Base-by-base conservation (phyloP, 768 basidiomycete genomes). In the Auriscalpium microsporum region DNA sequence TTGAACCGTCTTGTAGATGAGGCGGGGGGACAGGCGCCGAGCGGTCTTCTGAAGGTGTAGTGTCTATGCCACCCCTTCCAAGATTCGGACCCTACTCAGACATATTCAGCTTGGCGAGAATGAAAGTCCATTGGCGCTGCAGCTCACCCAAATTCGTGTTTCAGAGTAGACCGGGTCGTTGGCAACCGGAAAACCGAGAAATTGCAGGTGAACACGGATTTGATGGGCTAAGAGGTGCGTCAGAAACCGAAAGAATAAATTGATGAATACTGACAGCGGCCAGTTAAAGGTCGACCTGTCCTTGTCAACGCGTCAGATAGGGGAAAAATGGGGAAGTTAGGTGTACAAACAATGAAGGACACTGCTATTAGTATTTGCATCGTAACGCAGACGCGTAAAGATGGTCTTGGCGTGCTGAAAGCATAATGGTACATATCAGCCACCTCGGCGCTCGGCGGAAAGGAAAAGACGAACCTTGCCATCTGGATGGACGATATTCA, bases 141-240 rank as follows among this genome's bases (percentile, higher is more conserved):
- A 7, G 40, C 72, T 36, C 62, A 83, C 89, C 89, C 89, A 91
- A 51, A 90, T 89, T 42, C 77, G 78, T 36, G 75, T 73, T 56
- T 88, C 87, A 16, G 87, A 86, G 69, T 99, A 99, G 3, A 98
- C 79, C 2, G 94, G 90, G 62, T 98, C 96, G 66, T 99, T 98
- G 10, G 91, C 90, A 59, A 99, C 93, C 0, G 96, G 87, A 65
- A 90, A 75, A 1, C 95, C 96, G 55, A 99, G 81, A 69, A 80
- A 97, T 70, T 98, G 96, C 3, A 99, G 79, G 66, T 99, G 96
- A 3, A 99, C 95, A 50, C 96, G 81, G 56, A 98, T 90, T 70
- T 99, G 96, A 71, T 99, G 96, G 0, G 96, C 94, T 96, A 50
- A 35, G 13, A 28, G 7, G 11, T 17, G 6, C 14, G 35, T 19